Percentiles rank a stretch among this genome's conserved stretches.
These are phyloP conservation scores for Sporothrix pseudoabietina DNA, from an alignment of 2,329 filamentous ascomycete genomes.

Conservation along the genomic window DNA sequence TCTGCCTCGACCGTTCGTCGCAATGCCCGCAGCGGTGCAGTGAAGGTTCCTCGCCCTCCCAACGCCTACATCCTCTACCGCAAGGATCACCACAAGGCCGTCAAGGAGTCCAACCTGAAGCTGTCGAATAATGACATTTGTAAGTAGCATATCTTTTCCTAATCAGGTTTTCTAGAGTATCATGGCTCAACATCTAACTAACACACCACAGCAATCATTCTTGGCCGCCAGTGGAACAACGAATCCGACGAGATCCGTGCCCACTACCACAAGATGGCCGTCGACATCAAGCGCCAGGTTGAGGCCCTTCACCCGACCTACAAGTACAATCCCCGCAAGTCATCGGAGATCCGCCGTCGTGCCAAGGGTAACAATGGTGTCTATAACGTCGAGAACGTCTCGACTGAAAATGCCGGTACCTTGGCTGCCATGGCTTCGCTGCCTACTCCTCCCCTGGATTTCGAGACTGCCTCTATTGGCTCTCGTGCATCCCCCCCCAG, in stretches of 20 bases:
- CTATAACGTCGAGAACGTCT: constrained; percentile 12
- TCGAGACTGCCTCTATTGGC: background rate
- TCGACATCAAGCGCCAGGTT: constrained; percentile 41
- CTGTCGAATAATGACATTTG: constrained; percentile 50
- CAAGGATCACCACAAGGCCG: constrained; percentile 43
- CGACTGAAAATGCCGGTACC: background rate
- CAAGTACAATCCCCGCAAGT: constrained; percentile 45
- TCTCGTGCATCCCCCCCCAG: constrained; percentile 14
- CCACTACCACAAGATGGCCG: constrained; percentile 42
- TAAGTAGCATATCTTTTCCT: constrained; percentile 38
- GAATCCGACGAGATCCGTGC: constrained; percentile 40
- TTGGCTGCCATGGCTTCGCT: background rate
- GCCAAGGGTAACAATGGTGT: constrained; percentile 22
- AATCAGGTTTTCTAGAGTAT: background rate
- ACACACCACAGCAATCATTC: constrained; percentile 41
- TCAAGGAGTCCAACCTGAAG: constrained; percentile 43
- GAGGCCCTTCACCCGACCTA: constrained; percentile 44
- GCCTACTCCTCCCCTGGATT: constrained; percentile 21
- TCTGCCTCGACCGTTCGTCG: background rate
- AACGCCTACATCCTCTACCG: constrained; percentile 50
- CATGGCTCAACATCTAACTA: constrained; percentile 31
- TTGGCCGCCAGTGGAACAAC: constrained; percentile 44
- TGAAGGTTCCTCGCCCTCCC: constrained; percentile 44
- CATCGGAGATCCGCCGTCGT: constrained; percentile 34
- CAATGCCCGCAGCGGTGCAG: constrained; percentile 16